A percentile compares a stretch with the other conserved stretches of the same genome.
Conservation (phyloP, 2,329 filamentous ascomycete species). For the Trichoderma koningiopsis region DNA sequence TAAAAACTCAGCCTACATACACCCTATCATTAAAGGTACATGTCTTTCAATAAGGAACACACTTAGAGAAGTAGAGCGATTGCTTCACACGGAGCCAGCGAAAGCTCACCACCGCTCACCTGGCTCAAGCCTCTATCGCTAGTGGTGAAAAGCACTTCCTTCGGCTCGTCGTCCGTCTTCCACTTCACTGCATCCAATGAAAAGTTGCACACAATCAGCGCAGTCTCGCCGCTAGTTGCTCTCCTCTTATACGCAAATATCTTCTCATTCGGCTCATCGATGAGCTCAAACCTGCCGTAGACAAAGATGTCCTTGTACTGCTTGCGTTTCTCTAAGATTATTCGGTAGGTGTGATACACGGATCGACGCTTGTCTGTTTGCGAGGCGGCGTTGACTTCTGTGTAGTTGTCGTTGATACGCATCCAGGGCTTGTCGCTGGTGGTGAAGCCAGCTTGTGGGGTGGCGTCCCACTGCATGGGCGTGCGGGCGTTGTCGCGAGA, state of each 20-base stretch:
- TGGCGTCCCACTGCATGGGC: constrained; percentile 71
- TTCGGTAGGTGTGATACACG: constrained; percentile 63
- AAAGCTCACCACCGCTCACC: constrained; percentile 34
- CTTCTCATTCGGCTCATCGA: constrained; percentile 41
- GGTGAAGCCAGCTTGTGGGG: constrained; percentile 66
- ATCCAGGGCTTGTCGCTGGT: constrained; percentile 65
- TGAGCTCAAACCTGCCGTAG: constrained; percentile 58
- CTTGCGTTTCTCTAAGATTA: constrained; percentile 62
- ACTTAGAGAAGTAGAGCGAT: constrained; percentile 38
- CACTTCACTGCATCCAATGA: constrained; percentile 38
- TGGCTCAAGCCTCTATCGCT: constrained; percentile 35
- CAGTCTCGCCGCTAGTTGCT: constrained; percentile 37
- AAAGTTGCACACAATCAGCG: constrained; percentile 46
- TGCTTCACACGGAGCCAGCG: constrained; percentile 43
- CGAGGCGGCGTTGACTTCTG: constrained; percentile 61
- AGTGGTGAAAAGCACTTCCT: constrained; percentile 42
- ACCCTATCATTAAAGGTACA: background rate
- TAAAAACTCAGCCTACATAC: too few relatives aligned
- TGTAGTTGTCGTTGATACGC: constrained; percentile 65
- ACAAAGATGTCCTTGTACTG: constrained; percentile 63
- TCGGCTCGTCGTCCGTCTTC: constrained; percentile 34
- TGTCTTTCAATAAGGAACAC: background rate
- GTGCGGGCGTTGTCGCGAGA: constrained; percentile 70
- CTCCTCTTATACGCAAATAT: constrained; percentile 45
- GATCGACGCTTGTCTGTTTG: constrained; percentile 53